Evolutionary conservation across 495 filamentous ascomycete genomes (phyloP).

Genomic region (Annulohypoxylon stygium): DNA sequence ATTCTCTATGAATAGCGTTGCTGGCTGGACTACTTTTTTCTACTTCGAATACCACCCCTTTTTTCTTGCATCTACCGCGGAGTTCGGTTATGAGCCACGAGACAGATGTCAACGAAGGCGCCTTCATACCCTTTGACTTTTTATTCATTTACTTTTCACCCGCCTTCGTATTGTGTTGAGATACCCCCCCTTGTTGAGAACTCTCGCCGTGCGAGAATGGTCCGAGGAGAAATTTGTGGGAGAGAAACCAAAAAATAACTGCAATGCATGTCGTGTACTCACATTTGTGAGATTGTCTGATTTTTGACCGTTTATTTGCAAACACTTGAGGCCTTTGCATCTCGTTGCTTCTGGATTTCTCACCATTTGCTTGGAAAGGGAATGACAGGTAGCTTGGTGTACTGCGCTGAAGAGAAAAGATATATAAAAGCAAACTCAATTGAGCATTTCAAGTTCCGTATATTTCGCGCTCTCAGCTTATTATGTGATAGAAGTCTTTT

Average conservation of each 20-base stretch:
- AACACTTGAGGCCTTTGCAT: conserved; percentile 23
- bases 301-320: conserved; percentile 36
- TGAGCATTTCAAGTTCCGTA: conserved; percentile 27
- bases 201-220: conserved; percentile 50
- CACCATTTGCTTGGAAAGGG: conserved; percentile 32
- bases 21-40: conserved; percentile 48
- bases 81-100: conserved; percentile 45
- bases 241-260: conserved; percentile 34
- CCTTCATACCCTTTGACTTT: conserved; percentile 46
- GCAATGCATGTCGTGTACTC: conserved; percentile 34
- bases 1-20: conserved; percentile 39
- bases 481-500: conserved; percentile 18
- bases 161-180: conserved; percentile 50
- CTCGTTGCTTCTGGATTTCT: conserved; percentile 31
- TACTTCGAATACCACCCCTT: conserved; percentile 39
- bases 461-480: background rate
- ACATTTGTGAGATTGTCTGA: conserved; percentile 33
- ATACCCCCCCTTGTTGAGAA: conserved; percentile 54
- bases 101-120: conserved; percentile 48
- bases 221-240: conserved; percentile 40
- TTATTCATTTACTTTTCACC: conserved; percentile 38
- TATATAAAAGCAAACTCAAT: conserved; percentile 38
- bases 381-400: conserved; percentile 6
- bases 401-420: conserved; percentile 23
- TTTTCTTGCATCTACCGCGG: conserved; percentile 46